Evolutionary conservation across 495 filamentous ascomycete genomes (phyloP).

Genomic region (Pseudomonodictys pantanalensis): DNA sequence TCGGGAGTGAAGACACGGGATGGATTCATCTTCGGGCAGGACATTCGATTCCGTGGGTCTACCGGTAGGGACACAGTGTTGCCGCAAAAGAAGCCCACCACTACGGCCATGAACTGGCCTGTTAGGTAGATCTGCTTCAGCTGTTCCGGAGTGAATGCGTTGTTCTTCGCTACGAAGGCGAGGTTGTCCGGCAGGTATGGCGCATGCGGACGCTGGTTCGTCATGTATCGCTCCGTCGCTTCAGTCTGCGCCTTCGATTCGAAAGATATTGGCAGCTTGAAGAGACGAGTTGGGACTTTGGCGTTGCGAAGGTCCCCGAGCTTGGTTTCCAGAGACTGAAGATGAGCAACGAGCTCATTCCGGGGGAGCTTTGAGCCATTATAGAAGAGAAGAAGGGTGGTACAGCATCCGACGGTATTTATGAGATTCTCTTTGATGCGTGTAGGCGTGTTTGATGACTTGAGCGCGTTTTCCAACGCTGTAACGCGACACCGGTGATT

Average conservation of each 20-base stretch:
- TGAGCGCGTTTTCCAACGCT: constrained; percentile 46
- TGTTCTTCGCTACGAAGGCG: constrained; percentile 56
- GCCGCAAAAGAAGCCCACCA: constrained; percentile 58
- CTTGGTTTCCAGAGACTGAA: constrained; percentile 36
- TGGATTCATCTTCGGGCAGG: constrained; percentile 59
- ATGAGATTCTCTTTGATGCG: constrained; percentile 44
- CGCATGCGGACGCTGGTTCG: constrained; percentile 56
- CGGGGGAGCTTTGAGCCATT: constrained; percentile 44
- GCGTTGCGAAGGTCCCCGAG: constrained; percentile 40
- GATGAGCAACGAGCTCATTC: constrained; percentile 36
- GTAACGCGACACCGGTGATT: constrained; percentile 53
- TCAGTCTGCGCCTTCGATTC: constrained; percentile 49
- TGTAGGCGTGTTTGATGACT: constrained; percentile 35
- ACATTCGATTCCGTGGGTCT: constrained; percentile 54
- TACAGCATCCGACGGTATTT: constrained; percentile 51
- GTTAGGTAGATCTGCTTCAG: constrained; percentile 50
- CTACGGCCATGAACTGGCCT: constrained; percentile 50
- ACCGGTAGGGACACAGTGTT: constrained; percentile 55
- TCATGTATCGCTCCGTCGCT: constrained; percentile 55
- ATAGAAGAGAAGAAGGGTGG: constrained; percentile 50
- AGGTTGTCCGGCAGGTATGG: constrained; percentile 59
- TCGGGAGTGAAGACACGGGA: constrained; percentile 56
- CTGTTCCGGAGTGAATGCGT: constrained; percentile 51
- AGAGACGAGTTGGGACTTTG: constrained; percentile 52
- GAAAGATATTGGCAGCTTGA: constrained; percentile 56